Percentiles rank a stretch among this genome's conserved stretches.
Conservation (phyloP, 805 yeast genomes). For the Priceomyces haplophilus region DNA sequence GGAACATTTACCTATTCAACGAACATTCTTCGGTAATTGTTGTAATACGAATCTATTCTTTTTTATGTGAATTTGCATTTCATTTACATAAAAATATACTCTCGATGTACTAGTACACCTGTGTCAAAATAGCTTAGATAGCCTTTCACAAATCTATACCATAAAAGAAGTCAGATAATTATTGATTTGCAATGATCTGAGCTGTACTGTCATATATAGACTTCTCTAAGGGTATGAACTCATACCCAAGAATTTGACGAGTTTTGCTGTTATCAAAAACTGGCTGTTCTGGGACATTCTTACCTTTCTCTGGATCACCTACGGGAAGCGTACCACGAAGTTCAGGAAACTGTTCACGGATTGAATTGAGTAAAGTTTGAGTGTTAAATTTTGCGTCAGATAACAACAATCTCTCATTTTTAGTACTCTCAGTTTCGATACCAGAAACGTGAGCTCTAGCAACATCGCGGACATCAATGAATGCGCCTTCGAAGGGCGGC, state of each 20-base stretch:
- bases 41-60: too few species aligned
- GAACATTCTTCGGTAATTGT: too few species aligned
- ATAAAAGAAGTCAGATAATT: too few species aligned
- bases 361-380: constrained; percentile 19
- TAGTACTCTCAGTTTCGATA: constrained; percentile 33
- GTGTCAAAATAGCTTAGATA: too few species aligned
- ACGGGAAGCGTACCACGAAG: constrained; percentile 28
- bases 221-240: constrained; percentile 32
- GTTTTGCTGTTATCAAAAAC: constrained; percentile 31
- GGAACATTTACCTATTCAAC: too few species aligned
- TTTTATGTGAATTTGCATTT: too few species aligned
- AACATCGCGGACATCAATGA: constrained; percentile 61
- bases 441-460: constrained; percentile 56
- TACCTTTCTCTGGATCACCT: constrained; percentile 10
- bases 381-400: constrained; percentile 13
- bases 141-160: too few species aligned
- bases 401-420: constrained; percentile 31
- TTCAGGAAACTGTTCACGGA: constrained; percentile 22
- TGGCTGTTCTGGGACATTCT: not conserved
- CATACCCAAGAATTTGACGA: constrained; percentile 31
- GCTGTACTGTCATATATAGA: constrained; percentile 40
- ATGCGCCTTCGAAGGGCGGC: constrained; percentile 11
- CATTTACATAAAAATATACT: too few species aligned
- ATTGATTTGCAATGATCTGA: constrained; percentile 19
- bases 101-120: too few species aligned